phyloP scores from a whole-genome alignment of 768 basidiomycete genomes.

The Lactifluus subvellereus region DNA sequence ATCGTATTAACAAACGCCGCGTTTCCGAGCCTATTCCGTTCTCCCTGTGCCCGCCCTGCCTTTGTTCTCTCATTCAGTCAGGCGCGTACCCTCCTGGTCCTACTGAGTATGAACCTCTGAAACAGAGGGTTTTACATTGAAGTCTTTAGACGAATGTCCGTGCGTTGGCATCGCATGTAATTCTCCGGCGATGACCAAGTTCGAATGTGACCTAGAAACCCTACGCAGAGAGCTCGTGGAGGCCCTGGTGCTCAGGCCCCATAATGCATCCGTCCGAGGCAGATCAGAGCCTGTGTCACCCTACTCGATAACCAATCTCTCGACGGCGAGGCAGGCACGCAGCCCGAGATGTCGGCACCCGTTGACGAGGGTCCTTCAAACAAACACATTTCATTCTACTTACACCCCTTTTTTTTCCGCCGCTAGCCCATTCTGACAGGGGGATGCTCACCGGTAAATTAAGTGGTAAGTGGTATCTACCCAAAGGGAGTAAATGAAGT shows the following conservation, averaged over 20 bases:
- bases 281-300: conserved; percentile 22
- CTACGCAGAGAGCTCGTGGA: conserved; percentile 87
- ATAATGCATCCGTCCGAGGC: conserved; percentile 8
- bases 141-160: conserved; percentile 93
- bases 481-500: not conserved
- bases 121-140: conserved; percentile 97
- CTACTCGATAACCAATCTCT: conserved; percentile 9
- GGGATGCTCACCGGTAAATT: not conserved
- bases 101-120: conserved; percentile 87
- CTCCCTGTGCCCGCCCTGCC: conserved; percentile 79
- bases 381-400: not conserved
- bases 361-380: not conserved
- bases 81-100: conserved; percentile 64
- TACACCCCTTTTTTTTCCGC: not conserved
- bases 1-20: not conserved
- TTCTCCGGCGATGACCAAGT: conserved; percentile 41
- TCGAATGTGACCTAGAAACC: conserved; percentile 86
- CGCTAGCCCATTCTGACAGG: too few relatives aligned
- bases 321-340: not conserved
- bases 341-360: not conserved
- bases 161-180: conserved; percentile 21
- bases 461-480: not conserved
- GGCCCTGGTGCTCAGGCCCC: conserved; percentile 18
- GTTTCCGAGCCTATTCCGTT: conserved; percentile 62
- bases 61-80: conserved; percentile 75